These are phyloP conservation scores for Dujonia santamariae DNA, from an alignment of 1,139 yeast genomes.

Conservation along the genomic window DNA sequence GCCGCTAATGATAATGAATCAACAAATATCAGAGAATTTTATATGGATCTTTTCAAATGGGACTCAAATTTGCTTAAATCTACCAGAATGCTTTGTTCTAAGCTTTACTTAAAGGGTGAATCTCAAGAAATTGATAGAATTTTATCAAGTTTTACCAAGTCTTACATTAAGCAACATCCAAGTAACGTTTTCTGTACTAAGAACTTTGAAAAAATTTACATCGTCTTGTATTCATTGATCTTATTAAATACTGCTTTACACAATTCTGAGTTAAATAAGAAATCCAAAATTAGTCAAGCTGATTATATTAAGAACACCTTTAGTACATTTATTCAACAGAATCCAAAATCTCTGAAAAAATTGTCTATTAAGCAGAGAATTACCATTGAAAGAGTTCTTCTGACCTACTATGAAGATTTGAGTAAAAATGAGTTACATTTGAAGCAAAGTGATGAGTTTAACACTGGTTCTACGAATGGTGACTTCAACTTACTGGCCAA, in stretches of 20 bases:
- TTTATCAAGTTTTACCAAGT: slow-evolving; percentile 63
- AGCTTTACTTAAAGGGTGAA: slow-evolving; percentile 74
- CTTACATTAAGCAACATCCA: slow-evolving; percentile 59
- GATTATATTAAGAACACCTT: slow-evolving; percentile 60
- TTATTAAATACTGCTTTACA: slow-evolving; percentile 71
- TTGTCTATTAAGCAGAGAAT: slow-evolving; percentile 40
- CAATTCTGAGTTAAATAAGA: slow-evolving; percentile 43
- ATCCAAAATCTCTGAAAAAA: slow-evolving; percentile 25
- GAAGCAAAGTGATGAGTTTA: slow-evolving; percentile 23
- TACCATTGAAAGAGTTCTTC: slow-evolving; percentile 42
- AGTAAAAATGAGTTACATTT: slow-evolving; percentile 37
- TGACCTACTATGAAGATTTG: slow-evolving; percentile 41
- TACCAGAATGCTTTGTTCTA: slow-evolving; percentile 59
- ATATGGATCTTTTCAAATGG: slow-evolving; percentile 52
- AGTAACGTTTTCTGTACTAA: slow-evolving; percentile 47
- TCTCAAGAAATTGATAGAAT: slow-evolving; percentile 80
- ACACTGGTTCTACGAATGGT: neutral
- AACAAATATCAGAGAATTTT: slow-evolving; percentile 36
- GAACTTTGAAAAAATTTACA: slow-evolving; percentile 63
- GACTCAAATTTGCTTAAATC: slow-evolving; percentile 49
- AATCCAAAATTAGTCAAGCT: slow-evolving; percentile 39
- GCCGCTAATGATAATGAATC: slow-evolving; percentile 44
- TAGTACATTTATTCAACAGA: slow-evolving; percentile 39
- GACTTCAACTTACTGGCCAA: slow-evolving; percentile 3
- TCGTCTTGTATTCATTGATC: slow-evolving; percentile 69